Evolutionary conservation across 495 filamentous ascomycete species (phyloP), one percentile per base, ranked within the genome.

Genomic region (Penicillium crystallinum): DNA sequence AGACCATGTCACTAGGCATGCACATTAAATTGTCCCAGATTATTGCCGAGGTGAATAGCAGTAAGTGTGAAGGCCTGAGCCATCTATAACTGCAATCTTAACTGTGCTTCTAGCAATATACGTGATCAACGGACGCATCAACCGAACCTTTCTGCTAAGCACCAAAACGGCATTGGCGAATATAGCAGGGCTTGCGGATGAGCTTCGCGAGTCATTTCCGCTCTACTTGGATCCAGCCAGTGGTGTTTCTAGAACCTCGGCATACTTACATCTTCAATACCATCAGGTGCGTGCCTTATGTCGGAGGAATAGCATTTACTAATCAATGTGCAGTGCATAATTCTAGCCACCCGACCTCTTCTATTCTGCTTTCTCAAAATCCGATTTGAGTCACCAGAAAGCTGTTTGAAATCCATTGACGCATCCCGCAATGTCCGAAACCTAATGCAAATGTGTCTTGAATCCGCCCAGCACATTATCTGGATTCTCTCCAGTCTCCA

Each of bases 241-340:
- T 35, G 71, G 73, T 4, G 61, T 73, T 10, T 74, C 69, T 11
- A 49, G 72, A 38, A 61, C 66, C 34, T 70, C 72, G 6, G 73
- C 73, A 8, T 70, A 73, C 55, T 63, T 77, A 17, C 68, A 75
- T 54, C 65, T 77, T 14, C 62, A 72, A 33, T 69, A 77, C 38
- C 73, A 77, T 37, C 71, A 73, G 51, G 68, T 71, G 46, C 15
- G 49, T 17, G 15, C n/a, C n/a, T 47, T 12, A 11, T 21, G 14
- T n/a, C 1, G 0, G 8, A 37, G 5, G 3, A 2, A 14, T 1
- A 2, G 8, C 12, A 15, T 18, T 17, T 17, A 14, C 15, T 41
- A 14, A 39, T 11, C 30, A 4, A 15, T 17, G 5, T 48, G 18
- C 34, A 69, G 62, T 75, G 73, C 44, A 71, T 76, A 14, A 58